Evolutionary conservation across 2,329 filamentous ascomycete genomes (phyloP), one percentile per base, ranked within the genome.

Genomic region (Colletotrichum sp.): DNA sequence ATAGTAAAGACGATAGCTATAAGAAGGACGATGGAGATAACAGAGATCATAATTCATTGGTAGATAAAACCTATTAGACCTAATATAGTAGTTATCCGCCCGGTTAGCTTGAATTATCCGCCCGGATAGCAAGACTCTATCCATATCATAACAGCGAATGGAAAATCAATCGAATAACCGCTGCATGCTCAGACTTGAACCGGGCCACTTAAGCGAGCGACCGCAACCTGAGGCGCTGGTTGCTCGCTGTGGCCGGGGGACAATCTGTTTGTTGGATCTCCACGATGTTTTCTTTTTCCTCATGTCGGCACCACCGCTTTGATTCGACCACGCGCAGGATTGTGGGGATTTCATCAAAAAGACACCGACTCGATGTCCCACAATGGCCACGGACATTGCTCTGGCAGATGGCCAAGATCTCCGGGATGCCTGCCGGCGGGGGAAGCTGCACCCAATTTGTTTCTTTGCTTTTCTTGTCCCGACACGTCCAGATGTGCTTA

Each of bases 281-380:
- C 43, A 70, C 24, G 43, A 64, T 24, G 10, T 4, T 75, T 75
- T 66, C 69, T 68, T 75, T 64, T 75, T 75, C 63, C 32, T 43
- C 10, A 26, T 13, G 13, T 21, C 14, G 8, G 28, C 18, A 1
- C 10, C 30, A 2, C 4, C 9, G 24, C 32, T 55, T 34, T 55
- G 72, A 63, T 67, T 75, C 28, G 73, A 4, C 34, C 8, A 48
- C n/a, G n/a, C 16, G 12, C 14, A 26, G 39, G 6, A 55, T 26
- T 52, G 36, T 55, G 68, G 55, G 24, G 24, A 32, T 10, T 43
- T 28, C 12, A 30, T 21, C 24, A 52, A 36, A 28, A 30, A 39
- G 32, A 36, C n/a, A 21, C 43, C 32, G 8, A 26, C 32, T 30
- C 18, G 14, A 73, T 24, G 32, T 7, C 57, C 7, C 34, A 34